Conservation (phyloP, 495 filamentous ascomycete genomes). For the Daldinia childiae region DNA sequence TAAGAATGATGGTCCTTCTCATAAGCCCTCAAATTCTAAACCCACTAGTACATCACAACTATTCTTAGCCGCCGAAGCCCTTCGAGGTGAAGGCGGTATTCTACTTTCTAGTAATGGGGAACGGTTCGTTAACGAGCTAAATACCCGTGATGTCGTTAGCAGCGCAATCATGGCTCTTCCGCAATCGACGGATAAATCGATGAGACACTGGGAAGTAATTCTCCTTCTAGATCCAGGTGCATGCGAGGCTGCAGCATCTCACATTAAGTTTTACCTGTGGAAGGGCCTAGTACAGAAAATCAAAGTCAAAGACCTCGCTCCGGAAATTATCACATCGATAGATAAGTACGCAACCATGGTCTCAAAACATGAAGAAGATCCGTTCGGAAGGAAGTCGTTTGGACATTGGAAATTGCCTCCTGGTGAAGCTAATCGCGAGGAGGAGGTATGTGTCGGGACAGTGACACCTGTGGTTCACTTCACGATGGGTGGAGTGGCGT, state of each 20-base stretch:
- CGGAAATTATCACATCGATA: slow-evolving; percentile 51
- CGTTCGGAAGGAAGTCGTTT: slow-evolving; percentile 57
- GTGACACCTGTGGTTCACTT: slow-evolving; percentile 71
- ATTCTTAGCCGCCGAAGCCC: slow-evolving; percentile 68
- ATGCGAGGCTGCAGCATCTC: slow-evolving; percentile 57
- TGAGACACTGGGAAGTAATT: slow-evolving; percentile 63
- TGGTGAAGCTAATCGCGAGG: slow-evolving; percentile 53
- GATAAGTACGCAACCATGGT: slow-evolving; percentile 55
- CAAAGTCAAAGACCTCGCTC: slow-evolving; percentile 59
- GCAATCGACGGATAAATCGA: slow-evolving; percentile 16
- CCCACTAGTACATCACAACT: slow-evolving; percentile 53
- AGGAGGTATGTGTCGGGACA: slow-evolving; percentile 62
- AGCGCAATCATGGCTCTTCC: slow-evolving; percentile 55
- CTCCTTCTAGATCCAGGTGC: slow-evolving; percentile 67
- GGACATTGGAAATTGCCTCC: slow-evolving; percentile 62
- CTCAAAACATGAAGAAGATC: slow-evolving; percentile 47
- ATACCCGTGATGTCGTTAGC: slow-evolving; percentile 63
- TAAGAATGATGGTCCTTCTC: neutral
- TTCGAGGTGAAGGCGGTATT: slow-evolving; percentile 67
- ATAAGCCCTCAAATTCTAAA: slow-evolving; percentile 60
- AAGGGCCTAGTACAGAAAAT: slow-evolving; percentile 65
- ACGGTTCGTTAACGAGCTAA: slow-evolving; percentile 67
- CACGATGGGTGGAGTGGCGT: slow-evolving; percentile 65
- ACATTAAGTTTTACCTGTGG: slow-evolving; percentile 67
- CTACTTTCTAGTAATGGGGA: slow-evolving; percentile 54